Evolutionary conservation across 2,329 filamentous ascomycete species (phyloP).

Genomic region (Colletotrichum sidae): DNA sequence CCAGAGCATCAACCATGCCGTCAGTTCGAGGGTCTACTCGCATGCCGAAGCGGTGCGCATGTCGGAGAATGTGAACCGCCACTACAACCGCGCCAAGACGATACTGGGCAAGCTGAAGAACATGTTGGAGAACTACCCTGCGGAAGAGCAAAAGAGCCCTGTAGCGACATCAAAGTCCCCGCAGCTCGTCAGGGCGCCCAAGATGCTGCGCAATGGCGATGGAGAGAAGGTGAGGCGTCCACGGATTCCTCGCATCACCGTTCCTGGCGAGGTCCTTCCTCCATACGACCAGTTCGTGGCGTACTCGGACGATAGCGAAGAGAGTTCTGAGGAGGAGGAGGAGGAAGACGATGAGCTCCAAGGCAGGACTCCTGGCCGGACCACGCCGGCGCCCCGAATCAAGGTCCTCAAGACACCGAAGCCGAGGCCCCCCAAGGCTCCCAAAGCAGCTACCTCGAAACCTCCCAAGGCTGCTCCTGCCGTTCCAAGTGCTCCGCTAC

Average conservation of each 20-base stretch:
- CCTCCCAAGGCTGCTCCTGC: constrained; percentile 45
- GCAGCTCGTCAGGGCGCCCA: constrained; percentile 60
- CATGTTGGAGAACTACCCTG: constrained; percentile 71
- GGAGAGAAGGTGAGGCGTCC: constrained; percentile 60
- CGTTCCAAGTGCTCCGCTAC: constrained; percentile 51
- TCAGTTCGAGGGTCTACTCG: constrained; percentile 68
- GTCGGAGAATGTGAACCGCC: constrained; percentile 71
- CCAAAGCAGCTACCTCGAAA: constrained; percentile 47
- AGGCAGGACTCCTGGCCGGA: constrained; percentile 46
- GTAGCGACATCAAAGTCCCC: constrained; percentile 64
- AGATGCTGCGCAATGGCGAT: constrained; percentile 58
- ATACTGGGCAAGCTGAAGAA: constrained; percentile 69
- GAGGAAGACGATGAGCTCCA: constrained; percentile 45
- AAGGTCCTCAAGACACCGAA: constrained; percentile 58
- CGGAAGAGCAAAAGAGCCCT: constrained; percentile 64
- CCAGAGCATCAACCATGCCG: constrained; percentile 63
- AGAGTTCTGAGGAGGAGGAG: constrained; percentile 64
- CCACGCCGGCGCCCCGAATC: constrained; percentile 58
- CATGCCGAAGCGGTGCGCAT: constrained; percentile 73
- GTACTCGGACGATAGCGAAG: constrained; percentile 65
- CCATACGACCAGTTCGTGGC: constrained; percentile 74
- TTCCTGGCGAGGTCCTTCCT: constrained; percentile 74
- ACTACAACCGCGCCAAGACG: constrained; percentile 70
- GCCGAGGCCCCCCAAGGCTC: constrained; percentile 49
- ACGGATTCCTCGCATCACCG: constrained; percentile 68